Evolutionary conservation across 192 early-diverging fungal species (phyloP), one percentile per base, ranked within the genome.

Genomic region (Bifiguratus adelaidae): DNA sequence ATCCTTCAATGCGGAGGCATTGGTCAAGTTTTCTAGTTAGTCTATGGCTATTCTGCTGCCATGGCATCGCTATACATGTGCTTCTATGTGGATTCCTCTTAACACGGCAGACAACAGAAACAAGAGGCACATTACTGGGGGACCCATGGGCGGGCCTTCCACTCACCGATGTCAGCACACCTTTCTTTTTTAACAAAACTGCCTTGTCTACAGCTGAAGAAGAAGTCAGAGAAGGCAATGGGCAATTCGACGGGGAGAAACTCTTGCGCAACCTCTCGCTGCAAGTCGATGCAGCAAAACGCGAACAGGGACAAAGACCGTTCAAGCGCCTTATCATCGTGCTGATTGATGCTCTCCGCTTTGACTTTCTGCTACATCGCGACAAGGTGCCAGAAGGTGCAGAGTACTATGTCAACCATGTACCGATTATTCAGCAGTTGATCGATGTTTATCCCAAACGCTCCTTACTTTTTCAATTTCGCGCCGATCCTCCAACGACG

Each of bases 401-500:
- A 9, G 48, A 44, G 3, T 52, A 63, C 34, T 81, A 76, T 44
- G 41, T 58, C 40, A 74, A 76, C 50, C 62, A 70, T 35, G 46
- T 77, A 5, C 65, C 75, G 0, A 47, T 74, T 0, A 56, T 87
- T 26, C 55, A 73, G 25, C 24, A 58, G 18, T 61, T 86, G 4
- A 55, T 68, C 13, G 34, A 44, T 8, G 46, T 53, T 8, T 50
- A 67, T 7, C 83, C 82, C 0, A 63, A 68, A 25, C 63, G 78
- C 33, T 57, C 81, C 3, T 59, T 83, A 22, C 57, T 87, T 6
- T 86, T 71, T 51, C 71, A 80, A 41, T 87, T 81, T 58, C 64
- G 76, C 0, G 85, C 87, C 1, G 87, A 89, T 60, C 83, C 88
- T 21, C 85, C 88, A 13, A 90, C 85, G 0, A 88, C 88, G 0